These are phyloP conservation scores for Gynostemma pentaphyllum DNA, from an alignment of 306 rosid species.

Conservation along the genomic window DNA sequence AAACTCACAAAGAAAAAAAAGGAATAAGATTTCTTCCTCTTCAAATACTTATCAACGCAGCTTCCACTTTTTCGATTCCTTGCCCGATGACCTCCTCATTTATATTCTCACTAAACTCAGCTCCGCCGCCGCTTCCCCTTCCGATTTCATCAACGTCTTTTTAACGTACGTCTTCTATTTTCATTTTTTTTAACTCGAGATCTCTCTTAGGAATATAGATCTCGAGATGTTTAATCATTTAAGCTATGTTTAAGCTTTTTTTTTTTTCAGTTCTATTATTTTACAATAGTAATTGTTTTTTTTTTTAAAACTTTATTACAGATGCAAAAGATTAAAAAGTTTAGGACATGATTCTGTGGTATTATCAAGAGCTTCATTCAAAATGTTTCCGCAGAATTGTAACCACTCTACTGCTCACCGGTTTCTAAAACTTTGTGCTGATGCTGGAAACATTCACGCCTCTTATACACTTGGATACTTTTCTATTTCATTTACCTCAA, in stretches of 20 bases:
- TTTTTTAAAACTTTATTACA: constrained; percentile 19
- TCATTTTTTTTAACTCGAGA: background rate
- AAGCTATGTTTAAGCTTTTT: too few relatives aligned
- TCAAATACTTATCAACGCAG: too few relatives aligned
- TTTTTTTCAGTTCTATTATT: too few relatives aligned
- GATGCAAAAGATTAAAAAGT: constrained; percentile 63
- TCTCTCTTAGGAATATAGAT: too few relatives aligned
- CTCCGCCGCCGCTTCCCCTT: constrained; percentile 42
- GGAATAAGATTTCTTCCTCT: constrained; percentile 10
- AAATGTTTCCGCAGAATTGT: constrained; percentile 46
- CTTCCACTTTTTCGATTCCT: constrained; percentile 41
- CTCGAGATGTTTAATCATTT: too few relatives aligned
- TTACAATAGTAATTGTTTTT: too few relatives aligned
- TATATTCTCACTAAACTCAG: constrained; percentile 52
- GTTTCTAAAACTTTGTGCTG: constrained; percentile 65
- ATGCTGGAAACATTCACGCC: constrained; percentile 84
- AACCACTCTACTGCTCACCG: too few relatives aligned
- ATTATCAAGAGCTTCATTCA: constrained; percentile 44
- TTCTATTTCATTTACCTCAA: too few relatives aligned
- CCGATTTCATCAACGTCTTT: constrained; percentile 53
- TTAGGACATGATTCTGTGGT: constrained; percentile 46
- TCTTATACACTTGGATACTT: constrained; percentile 86
- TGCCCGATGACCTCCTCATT: constrained; percentile 72
- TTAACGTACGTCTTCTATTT: constrained; percentile 48
- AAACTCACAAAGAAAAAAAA: too few relatives aligned